These are phyloP conservation scores for Styphnolobium japonicum DNA, from an alignment of 306 rosid species.

Conservation along the genomic window DNA sequence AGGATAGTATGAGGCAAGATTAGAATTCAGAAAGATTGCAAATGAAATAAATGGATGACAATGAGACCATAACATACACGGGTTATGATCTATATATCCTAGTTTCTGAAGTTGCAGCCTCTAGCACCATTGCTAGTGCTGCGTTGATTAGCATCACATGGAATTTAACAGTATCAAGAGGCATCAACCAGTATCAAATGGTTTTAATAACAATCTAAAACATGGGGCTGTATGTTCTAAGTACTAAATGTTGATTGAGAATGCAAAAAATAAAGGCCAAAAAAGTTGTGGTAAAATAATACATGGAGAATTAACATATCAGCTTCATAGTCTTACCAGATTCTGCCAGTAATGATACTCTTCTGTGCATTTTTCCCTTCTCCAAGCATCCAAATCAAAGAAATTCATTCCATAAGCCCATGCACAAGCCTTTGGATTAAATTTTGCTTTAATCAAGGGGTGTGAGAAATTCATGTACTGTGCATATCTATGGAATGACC, in stretches of 20 bases:
- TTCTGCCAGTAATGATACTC: constrained; percentile 93
- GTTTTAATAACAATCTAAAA: not conserved
- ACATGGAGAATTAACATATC: not conserved
- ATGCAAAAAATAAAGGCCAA: not conserved
- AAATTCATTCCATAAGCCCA: constrained; percentile 97
- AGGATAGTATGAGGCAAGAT: not conserved
- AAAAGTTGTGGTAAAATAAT: not conserved
- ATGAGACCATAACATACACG: not conserved
- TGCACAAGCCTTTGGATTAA: constrained; percentile 80
- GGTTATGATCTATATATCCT: not conserved
- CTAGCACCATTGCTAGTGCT: not conserved
- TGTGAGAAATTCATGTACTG: constrained; percentile 93
- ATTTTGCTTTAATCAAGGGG: constrained; percentile 74
- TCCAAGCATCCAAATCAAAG: constrained; percentile 91
- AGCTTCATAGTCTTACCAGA: constrained; percentile 47
- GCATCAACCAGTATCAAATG: constrained; percentile 3
- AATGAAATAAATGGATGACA: not conserved
- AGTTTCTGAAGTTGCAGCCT: constrained; percentile 15
- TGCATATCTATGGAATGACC: constrained; percentile 82
- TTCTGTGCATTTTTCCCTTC: constrained; percentile 79
- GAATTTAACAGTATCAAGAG: not conserved
- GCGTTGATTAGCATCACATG: not conserved
- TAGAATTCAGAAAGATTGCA: not conserved
- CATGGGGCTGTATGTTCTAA: not conserved
- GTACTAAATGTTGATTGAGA: not conserved